Conservation (phyloP, 1,284 basidiomycete genomes). For the Ustilago lituana region DNA sequence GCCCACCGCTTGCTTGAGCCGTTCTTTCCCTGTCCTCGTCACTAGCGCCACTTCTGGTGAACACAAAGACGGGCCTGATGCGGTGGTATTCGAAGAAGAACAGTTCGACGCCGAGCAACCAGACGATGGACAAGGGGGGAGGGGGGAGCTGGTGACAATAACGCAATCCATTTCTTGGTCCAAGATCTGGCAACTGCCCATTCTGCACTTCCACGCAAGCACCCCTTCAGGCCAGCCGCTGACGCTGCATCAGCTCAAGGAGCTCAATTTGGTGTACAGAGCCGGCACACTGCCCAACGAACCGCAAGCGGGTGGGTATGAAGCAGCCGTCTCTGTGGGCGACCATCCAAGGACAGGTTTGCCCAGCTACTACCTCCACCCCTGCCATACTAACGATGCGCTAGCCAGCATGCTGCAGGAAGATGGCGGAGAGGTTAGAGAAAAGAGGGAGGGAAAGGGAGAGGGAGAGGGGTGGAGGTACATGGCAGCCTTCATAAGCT, state of each 20-base stretch:
- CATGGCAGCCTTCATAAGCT: slow-evolving; percentile 19
- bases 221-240: slow-evolving; percentile 5
- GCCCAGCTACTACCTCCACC: slow-evolving; percentile 30
- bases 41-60: not conserved
- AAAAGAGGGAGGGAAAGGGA: too few relatives aligned
- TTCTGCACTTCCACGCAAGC: slow-evolving; percentile 25
- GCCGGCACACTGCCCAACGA: not conserved
- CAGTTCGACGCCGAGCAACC: too few relatives aligned
- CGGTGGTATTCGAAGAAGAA: too few relatives aligned
- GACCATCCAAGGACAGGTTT: slow-evolving; percentile 24
- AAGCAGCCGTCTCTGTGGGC: slow-evolving; percentile 12
- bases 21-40: slow-evolving; percentile 6
- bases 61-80: too few relatives aligned
- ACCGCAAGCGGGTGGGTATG: not conserved
- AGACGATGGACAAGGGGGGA: too few relatives aligned
- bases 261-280: not conserved
- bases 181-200: slow-evolving; percentile 19
- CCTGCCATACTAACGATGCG: slow-evolving; percentile 26
- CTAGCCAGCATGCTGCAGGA: not conserved
- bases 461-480: slow-evolving; percentile 3
- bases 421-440: not conserved
- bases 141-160: slow-evolving; percentile 5
- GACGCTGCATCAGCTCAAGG: not conserved
- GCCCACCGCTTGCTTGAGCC: slow-evolving; percentile 5
- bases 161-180: slow-evolving; percentile 25